These are phyloP conservation scores for Neonectria hederae DNA, from an alignment of 2,329 filamentous ascomycete species.

Conservation along the genomic window DNA sequence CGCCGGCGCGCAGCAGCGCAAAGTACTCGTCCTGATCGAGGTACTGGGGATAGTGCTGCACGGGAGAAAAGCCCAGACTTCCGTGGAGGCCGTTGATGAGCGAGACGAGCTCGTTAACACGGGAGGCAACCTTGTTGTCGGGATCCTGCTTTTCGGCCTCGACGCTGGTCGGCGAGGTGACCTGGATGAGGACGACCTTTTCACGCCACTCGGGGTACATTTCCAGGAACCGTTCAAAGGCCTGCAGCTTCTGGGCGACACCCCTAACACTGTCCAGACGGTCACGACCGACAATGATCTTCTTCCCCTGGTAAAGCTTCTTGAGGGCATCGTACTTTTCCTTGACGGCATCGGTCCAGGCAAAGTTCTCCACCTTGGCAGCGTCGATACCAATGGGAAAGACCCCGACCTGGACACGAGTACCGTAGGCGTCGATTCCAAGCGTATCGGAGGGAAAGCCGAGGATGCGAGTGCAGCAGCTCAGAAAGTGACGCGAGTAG, in stretches of 20 bases:
- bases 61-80: constrained; percentile 86
- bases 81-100: constrained; percentile 93
- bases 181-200: constrained; percentile 92
- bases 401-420: constrained; percentile 88
- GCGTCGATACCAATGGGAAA: constrained; percentile 96
- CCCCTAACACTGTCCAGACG: constrained; percentile 92
- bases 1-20: constrained; percentile 86
- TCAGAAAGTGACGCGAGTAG: constrained; percentile 93
- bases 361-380: constrained; percentile 77
- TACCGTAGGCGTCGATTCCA: constrained; percentile 88
- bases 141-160: constrained; percentile 81
- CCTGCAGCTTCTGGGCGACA: constrained; percentile 94
- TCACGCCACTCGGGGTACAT: constrained; percentile 91
- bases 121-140: constrained; percentile 83
- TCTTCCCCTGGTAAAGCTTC: constrained; percentile 85
- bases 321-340: constrained; percentile 78
- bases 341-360: constrained; percentile 76
- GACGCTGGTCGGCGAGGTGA: constrained; percentile 86
- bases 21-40: constrained; percentile 92
- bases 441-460: constrained; percentile 88
- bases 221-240: constrained; percentile 91
- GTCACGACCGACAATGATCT: constrained; percentile 94
- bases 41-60: constrained; percentile 95
- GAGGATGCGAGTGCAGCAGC: constrained; percentile 89
- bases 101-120: constrained; percentile 89